Conservation (phyloP, 2,329 filamentous ascomycete species). For the Xenosphaeropsis pyriputrescens region DNA sequence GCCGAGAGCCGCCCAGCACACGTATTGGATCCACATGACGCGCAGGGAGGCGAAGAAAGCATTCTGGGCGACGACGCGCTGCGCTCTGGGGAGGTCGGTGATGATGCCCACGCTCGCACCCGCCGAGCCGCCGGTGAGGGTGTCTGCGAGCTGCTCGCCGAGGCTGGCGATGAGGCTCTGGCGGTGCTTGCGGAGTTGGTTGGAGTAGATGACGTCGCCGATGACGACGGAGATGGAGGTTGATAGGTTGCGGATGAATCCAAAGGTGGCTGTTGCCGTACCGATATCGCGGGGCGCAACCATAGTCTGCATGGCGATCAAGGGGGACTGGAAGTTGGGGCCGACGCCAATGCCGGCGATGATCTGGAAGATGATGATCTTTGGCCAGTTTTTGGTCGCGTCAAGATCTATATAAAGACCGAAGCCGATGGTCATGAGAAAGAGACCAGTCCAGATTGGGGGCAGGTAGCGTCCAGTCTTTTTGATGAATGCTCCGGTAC, state of each 20-base stretch:
- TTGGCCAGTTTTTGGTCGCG: conserved; percentile 34
- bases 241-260: conserved; percentile 38
- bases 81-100: conserved; percentile 6
- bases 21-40: conserved; percentile 17
- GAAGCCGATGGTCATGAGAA: conserved; percentile 46
- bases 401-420: conserved; percentile 50
- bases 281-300: conserved; percentile 49
- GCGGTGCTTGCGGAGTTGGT: conserved; percentile 20
- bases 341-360: conserved; percentile 50
- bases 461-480: conserved; percentile 52
- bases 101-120: conserved; percentile 14
- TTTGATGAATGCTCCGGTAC: conserved; percentile 39
- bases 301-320: conserved; percentile 53
- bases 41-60: conserved; percentile 11
- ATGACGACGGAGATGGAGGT: conserved; percentile 31
- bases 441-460: conserved; percentile 42
- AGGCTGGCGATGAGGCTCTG: conserved; percentile 8
- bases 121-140: conserved; percentile 12
- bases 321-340: conserved; percentile 53
- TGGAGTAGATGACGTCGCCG: conserved; percentile 34
- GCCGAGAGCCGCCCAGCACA: conserved; percentile 14
- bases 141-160: conserved; percentile 8
- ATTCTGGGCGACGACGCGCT: conserved; percentile 9
- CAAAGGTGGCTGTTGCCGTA: conserved; percentile 50
- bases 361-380: conserved; percentile 45